Evolutionary conservation across 2,329 filamentous ascomycete genomes (phyloP).

Genomic region (Hysterium pulicare): DNA sequence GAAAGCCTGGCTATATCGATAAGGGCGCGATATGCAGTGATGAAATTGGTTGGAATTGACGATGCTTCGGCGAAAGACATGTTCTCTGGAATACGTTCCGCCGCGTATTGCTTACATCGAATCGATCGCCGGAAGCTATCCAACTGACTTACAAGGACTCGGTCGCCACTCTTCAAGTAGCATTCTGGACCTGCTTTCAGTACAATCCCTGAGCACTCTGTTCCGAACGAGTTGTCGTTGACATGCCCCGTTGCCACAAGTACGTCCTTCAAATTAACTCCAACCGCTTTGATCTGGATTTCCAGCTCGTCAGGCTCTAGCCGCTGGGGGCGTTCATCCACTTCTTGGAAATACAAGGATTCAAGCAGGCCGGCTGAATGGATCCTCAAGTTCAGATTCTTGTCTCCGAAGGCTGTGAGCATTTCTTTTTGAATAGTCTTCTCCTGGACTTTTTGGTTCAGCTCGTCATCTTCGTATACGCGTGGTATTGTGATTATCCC

Average conservation of each 20-base stretch:
- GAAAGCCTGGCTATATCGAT: slow-evolving; percentile 6
- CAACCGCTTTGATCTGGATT: slow-evolving; percentile 4
- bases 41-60: slow-evolving; percentile 7
- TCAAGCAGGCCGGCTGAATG: background rate
- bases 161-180: slow-evolving; percentile 7
- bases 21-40: slow-evolving; percentile 9
- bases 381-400: background rate
- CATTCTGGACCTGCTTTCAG: slow-evolving; percentile 1
- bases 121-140: background rate
- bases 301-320: background rate
- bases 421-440: background rate
- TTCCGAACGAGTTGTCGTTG: slow-evolving; percentile 5
- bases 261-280: slow-evolving; percentile 9
- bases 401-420: background rate
- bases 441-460: background rate
- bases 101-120: background rate
- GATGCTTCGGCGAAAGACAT: slow-evolving; percentile 8
- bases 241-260: slow-evolving; percentile 8
- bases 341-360: background rate
- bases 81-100: background rate
- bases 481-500: background rate
- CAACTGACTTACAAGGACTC: background rate
- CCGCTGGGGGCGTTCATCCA: background rate
- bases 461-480: background rate
- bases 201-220: slow-evolving; percentile 7